Conservation (phyloP, 306 rosid species). For the Vachellia collinsii region DNA sequence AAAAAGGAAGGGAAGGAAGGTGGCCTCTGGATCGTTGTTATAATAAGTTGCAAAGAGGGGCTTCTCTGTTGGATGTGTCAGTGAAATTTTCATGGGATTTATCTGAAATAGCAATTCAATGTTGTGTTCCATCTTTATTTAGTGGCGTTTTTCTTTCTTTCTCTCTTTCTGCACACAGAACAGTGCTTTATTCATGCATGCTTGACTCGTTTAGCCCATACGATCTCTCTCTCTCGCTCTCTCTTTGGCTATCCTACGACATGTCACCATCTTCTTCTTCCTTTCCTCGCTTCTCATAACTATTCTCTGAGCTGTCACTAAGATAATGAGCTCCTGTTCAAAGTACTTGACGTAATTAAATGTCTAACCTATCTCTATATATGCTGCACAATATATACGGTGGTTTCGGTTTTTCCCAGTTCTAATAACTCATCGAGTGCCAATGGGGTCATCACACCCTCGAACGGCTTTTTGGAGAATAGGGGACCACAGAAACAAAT, state of each 20-base stretch:
- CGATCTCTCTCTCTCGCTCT: slow-evolving; percentile 40
- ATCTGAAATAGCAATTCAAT: slow-evolving; percentile 44
- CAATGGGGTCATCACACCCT: slow-evolving; percentile 53
- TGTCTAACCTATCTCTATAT: neutral
- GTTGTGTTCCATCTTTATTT: slow-evolving; percentile 13
- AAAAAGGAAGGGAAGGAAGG: neutral
- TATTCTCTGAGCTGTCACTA: slow-evolving; percentile 31
- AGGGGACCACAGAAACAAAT: slow-evolving; percentile 54
- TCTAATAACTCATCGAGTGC: slow-evolving; percentile 1
- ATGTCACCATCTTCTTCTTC: slow-evolving; percentile 44
- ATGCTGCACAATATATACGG: neutral
- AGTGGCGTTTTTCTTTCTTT: slow-evolving; percentile 16
- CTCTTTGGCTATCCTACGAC: slow-evolving; percentile 46
- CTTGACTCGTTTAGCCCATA: slow-evolving; percentile 55
- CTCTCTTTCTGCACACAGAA: slow-evolving; percentile 37
- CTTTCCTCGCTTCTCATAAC: slow-evolving; percentile 38
- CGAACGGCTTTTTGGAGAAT: slow-evolving; percentile 27
- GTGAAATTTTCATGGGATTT: slow-evolving; percentile 34
- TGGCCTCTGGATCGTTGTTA: slow-evolving; percentile 18
- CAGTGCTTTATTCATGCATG: slow-evolving; percentile 51
- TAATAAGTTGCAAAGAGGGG: neutral
- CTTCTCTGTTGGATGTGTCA: neutral
- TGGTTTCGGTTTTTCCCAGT: neutral
- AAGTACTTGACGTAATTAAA: slow-evolving; percentile 6
- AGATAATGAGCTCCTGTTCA: slow-evolving; percentile 19